These are phyloP conservation scores for Lojkania enalia DNA, from an alignment of 2,329 filamentous ascomycete genomes.

Conservation along the genomic window DNA sequence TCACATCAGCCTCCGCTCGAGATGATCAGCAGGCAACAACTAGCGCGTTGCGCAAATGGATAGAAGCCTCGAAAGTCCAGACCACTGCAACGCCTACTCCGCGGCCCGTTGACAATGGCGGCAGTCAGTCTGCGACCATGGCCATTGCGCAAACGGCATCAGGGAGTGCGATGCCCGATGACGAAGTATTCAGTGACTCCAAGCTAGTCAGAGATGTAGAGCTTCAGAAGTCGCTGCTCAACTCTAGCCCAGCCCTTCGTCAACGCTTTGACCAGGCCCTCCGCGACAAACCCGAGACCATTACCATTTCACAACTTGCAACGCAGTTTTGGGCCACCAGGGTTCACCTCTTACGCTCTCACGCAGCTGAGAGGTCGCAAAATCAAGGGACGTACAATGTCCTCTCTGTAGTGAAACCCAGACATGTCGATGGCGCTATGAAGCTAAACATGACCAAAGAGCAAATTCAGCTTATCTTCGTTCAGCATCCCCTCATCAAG, in stretches of 20 bases:
- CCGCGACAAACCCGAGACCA: conserved; percentile 78
- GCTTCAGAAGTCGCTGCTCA: conserved; percentile 86
- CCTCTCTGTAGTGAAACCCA: conserved; percentile 82
- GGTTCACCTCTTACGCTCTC: conserved; percentile 80
- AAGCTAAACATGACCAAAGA: conserved; percentile 86
- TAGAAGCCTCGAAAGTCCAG: conserved; percentile 67
- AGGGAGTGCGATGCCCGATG: conserved; percentile 49
- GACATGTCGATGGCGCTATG: conserved; percentile 67
- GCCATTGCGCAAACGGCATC: conserved; percentile 72
- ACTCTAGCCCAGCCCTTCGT: conserved; percentile 73
- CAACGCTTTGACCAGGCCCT: conserved; percentile 87
- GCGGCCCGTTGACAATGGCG: conserved; percentile 32
- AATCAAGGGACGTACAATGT: conserved; percentile 92
- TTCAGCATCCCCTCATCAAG: conserved; percentile 87
- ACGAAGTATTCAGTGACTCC: conserved; percentile 78
- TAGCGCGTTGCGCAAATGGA: conserved; percentile 75
- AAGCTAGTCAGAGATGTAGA: conserved; percentile 76
- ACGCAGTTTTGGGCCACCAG: conserved; percentile 93
- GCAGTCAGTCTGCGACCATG: conserved; percentile 68
- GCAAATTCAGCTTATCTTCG: conserved; percentile 90
- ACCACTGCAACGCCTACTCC: conserved; percentile 41
- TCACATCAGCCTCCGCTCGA: conserved; percentile 79
- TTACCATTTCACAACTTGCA: conserved; percentile 80
- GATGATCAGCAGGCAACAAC: conserved; percentile 84
- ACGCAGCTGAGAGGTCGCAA: conserved; percentile 87